Percentiles rank a stretch among this genome's conserved stretches.
Conservation (phyloP, 2,329 filamentous ascomycete genomes). For the Dothiorella sarmentorum region DNA sequence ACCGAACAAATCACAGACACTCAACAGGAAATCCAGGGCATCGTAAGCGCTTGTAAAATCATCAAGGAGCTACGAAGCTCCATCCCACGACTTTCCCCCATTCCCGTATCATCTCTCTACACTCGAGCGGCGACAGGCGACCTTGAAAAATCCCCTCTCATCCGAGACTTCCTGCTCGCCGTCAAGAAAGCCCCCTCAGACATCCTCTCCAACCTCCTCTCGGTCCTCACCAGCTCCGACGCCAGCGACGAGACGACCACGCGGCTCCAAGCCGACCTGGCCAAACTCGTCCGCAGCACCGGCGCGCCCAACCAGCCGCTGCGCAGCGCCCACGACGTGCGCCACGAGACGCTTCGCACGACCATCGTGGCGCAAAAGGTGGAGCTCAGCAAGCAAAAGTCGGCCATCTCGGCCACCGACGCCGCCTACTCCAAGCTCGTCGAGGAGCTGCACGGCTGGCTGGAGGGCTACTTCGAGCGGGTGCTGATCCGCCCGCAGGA, state of each 20-base stretch:
- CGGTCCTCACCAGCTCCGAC: constrained; percentile 27
- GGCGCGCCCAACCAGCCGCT: constrained; percentile 42
- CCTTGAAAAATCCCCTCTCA: constrained; percentile 48
- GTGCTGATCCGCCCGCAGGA: constrained; percentile 49
- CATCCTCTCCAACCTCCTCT: constrained; percentile 46
- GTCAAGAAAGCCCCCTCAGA: constrained; percentile 60
- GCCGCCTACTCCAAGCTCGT: constrained; percentile 66
- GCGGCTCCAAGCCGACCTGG: background rate
- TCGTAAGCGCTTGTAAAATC: constrained; percentile 38
- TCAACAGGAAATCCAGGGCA: constrained; percentile 38
- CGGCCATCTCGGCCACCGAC: constrained; percentile 67
- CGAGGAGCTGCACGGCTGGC: constrained; percentile 51
- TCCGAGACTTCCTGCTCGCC: constrained; percentile 54
- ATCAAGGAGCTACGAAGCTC: constrained; percentile 36
- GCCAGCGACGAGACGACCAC: background rate
- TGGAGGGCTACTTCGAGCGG: constrained; percentile 48
- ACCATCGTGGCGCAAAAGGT: constrained; percentile 80
- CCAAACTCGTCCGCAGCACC: constrained; percentile 6
- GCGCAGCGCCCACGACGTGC: constrained; percentile 71
- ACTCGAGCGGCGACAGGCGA: constrained; percentile 58
- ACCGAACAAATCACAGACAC: constrained; percentile 32
- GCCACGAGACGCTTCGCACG: constrained; percentile 66
- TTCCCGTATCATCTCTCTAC: constrained; percentile 52
- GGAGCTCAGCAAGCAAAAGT: constrained; percentile 71
- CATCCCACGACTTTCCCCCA: constrained; percentile 35